Evolutionary conservation across 495 filamentous ascomycete species (phyloP).

Genomic region (Thozetella sp.): DNA sequence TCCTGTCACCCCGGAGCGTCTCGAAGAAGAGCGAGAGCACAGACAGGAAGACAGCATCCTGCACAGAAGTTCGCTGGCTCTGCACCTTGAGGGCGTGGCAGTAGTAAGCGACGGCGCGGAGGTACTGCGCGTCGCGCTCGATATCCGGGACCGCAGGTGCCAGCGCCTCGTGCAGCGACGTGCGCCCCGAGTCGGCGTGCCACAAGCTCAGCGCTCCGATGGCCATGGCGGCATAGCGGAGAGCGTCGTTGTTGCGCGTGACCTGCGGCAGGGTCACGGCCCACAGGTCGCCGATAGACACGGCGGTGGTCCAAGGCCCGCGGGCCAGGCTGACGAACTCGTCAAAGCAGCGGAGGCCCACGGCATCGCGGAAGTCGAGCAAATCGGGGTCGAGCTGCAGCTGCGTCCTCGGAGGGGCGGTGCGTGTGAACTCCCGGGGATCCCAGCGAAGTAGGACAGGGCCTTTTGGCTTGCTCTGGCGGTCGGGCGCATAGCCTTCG

Average conservation of each 20-base stretch:
- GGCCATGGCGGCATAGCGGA: constrained; percentile 12
- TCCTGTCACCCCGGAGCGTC: constrained; percentile 6
- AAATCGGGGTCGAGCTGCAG: constrained; percentile 4
- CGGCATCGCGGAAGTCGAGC: constrained; percentile 9
- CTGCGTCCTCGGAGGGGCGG: constrained; percentile 3
- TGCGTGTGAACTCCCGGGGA: background rate
- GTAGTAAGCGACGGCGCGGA: constrained; percentile 12
- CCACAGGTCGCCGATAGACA: constrained; percentile 7
- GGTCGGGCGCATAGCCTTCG: constrained; percentile 8
- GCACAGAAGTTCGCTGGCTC: constrained; percentile 7
- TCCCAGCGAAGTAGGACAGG: constrained; percentile 9
- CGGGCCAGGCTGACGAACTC: constrained; percentile 10
- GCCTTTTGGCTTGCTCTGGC: background rate
- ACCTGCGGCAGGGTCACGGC: constrained; percentile 11
- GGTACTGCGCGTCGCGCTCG: constrained; percentile 11
- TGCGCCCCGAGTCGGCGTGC: constrained; percentile 6
- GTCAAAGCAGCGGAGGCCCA: constrained; percentile 7
- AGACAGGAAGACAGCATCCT: constrained; percentile 11
- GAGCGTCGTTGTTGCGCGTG: constrained; percentile 3
- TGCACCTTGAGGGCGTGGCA: constrained; percentile 11
- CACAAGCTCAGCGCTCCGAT: constrained; percentile 12
- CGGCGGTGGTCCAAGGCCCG: constrained; percentile 9
- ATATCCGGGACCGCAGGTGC: background rate
- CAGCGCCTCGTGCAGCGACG: constrained; percentile 3
- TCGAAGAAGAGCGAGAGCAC: constrained; percentile 10